phyloP scores from a whole-genome alignment of 1,284 basidiomycete species.

The Malassezia slooffiae region DNA sequence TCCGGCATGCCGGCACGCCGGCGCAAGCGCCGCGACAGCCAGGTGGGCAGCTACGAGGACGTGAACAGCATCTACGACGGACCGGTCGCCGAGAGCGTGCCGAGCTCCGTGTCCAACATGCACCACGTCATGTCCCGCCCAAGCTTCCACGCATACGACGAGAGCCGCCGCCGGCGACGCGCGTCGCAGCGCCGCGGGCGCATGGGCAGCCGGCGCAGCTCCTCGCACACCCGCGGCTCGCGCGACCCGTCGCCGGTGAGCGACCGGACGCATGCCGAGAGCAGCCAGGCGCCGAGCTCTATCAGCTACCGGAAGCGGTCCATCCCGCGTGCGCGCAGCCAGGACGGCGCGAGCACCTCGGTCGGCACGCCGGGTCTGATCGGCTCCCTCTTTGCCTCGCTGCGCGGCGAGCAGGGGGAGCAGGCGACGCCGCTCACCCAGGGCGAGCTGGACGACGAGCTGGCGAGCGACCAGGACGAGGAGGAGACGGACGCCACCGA shows the following conservation, averaged over 20 bases:
- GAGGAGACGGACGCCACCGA: slow-evolving; percentile 21
- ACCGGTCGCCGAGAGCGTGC: slow-evolving; percentile 38
- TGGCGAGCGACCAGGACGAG: slow-evolving; percentile 12
- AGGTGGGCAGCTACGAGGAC: slow-evolving; percentile 43
- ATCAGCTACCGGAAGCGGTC: slow-evolving; percentile 21
- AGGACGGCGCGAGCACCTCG: slow-evolving; percentile 13
- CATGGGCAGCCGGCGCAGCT: slow-evolving; percentile 23
- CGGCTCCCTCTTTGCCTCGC: slow-evolving; percentile 36
- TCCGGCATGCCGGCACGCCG: slow-evolving; percentile 13
- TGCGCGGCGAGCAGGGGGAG: slow-evolving; percentile 26
- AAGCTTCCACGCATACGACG: slow-evolving; percentile 19
- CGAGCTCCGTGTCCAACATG: slow-evolving; percentile 35
- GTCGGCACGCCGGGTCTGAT: slow-evolving; percentile 33
- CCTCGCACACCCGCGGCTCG: slow-evolving; percentile 19
- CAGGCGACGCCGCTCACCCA: slow-evolving; percentile 25
- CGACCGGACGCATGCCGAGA: slow-evolving; percentile 15
- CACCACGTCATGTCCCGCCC: slow-evolving; percentile 21
- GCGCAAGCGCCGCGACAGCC: slow-evolving; percentile 27
- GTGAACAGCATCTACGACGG: slow-evolving; percentile 41
- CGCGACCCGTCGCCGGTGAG: slow-evolving; percentile 21
- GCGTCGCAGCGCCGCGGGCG: slow-evolving; percentile 15
- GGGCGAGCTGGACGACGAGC: slow-evolving; percentile 16
- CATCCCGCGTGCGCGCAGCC: slow-evolving; percentile 13
- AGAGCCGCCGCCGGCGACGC: slow-evolving; percentile 20
- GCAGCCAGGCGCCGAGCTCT: slow-evolving; percentile 11